Conservation (phyloP, 768 basidiomycete genomes). For the Psilocybe cubensis region DNA sequence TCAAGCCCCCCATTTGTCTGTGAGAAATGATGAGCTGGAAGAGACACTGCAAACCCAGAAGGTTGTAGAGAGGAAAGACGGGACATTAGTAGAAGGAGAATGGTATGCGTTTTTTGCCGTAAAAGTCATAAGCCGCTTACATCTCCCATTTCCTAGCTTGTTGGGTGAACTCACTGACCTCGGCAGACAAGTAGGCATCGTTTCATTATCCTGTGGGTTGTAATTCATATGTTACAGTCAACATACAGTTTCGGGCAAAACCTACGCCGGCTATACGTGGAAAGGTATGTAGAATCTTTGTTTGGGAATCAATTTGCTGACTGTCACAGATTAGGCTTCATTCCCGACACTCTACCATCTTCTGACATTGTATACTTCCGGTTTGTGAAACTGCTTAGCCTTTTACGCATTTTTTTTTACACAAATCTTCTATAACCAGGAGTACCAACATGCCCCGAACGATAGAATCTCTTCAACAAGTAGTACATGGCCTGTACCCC, state of each 20-base stretch:
- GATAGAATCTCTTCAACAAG: slow-evolving; percentile 72
- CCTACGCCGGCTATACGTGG: slow-evolving; percentile 66
- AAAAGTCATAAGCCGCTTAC: background rate
- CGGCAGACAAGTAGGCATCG: slow-evolving; percentile 58
- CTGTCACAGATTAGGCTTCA: slow-evolving; percentile 59
- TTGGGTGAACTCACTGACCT: slow-evolving; percentile 75
- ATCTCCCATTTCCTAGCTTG: slow-evolving; percentile 42
- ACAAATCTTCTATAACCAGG: slow-evolving; percentile 29
- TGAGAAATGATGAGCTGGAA: slow-evolving; percentile 17
- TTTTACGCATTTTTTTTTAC: background rate
- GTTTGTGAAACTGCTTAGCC: slow-evolving; percentile 22
- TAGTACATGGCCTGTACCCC: slow-evolving; percentile 77
- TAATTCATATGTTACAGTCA: slow-evolving; percentile 42
- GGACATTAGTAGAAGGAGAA: slow-evolving; percentile 55
- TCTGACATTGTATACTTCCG: slow-evolving; percentile 61
- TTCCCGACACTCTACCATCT: slow-evolving; percentile 54
- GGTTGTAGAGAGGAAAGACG: slow-evolving; percentile 61
- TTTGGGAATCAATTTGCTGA: background rate
- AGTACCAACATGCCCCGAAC: slow-evolving; percentile 82
- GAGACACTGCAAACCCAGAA: slow-evolving; percentile 42
- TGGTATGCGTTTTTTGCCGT: slow-evolving; percentile 49
- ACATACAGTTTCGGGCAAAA: slow-evolving; percentile 65
- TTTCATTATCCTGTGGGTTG: background rate
- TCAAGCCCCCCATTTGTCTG: background rate
- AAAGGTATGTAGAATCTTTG: slow-evolving; percentile 48